Conservation (phyloP, 352 stramenopile species). For the Phytophthora brassicae region DNA sequence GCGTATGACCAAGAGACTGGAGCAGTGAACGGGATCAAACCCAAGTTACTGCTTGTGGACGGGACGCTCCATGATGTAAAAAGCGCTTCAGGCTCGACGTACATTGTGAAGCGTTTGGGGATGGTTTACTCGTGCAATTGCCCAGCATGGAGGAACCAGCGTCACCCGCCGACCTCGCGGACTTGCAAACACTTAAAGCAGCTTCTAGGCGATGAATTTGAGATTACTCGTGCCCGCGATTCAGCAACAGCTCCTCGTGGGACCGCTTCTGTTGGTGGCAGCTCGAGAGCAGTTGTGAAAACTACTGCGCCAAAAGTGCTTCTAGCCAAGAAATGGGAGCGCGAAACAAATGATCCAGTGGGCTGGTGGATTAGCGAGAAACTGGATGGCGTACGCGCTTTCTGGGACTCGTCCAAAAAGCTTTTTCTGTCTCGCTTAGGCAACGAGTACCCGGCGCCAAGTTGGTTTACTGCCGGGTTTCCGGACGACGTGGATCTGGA, state of each 20-base stretch:
- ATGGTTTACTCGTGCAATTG: slow-evolving; percentile 64
- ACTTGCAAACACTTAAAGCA: slow-evolving; percentile 72
- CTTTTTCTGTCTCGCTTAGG: slow-evolving; percentile 63
- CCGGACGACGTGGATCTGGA: slow-evolving; percentile 64
- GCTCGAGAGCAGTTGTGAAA: slow-evolving; percentile 31
- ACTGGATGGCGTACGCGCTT: slow-evolving; percentile 70
- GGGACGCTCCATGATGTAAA: slow-evolving; percentile 50
- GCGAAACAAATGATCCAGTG: slow-evolving; percentile 53
- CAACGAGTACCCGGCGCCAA: slow-evolving; percentile 64
- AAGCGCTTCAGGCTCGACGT: slow-evolving; percentile 57
- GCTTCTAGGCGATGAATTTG: slow-evolving; percentile 52
- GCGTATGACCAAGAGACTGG: slow-evolving; percentile 47
- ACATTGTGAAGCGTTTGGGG: slow-evolving; percentile 53
- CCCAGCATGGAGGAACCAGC: slow-evolving; percentile 69
- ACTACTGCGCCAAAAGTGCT: slow-evolving; percentile 47
- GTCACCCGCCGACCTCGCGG: slow-evolving; percentile 38
- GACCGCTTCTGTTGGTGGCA: slow-evolving; percentile 4
- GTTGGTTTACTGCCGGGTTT: slow-evolving; percentile 60
- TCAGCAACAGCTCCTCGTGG: slow-evolving; percentile 27
- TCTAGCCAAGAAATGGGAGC: slow-evolving; percentile 71
- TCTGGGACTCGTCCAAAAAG: slow-evolving; percentile 53
- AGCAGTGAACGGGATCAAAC: slow-evolving; percentile 43
- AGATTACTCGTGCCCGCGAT: slow-evolving; percentile 30
- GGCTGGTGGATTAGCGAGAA: slow-evolving; percentile 82
- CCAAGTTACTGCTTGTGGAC: slow-evolving; percentile 39